Conservation (phyloP, 2,329 filamentous ascomycete genomes). For the Esteya vermicola region DNA sequence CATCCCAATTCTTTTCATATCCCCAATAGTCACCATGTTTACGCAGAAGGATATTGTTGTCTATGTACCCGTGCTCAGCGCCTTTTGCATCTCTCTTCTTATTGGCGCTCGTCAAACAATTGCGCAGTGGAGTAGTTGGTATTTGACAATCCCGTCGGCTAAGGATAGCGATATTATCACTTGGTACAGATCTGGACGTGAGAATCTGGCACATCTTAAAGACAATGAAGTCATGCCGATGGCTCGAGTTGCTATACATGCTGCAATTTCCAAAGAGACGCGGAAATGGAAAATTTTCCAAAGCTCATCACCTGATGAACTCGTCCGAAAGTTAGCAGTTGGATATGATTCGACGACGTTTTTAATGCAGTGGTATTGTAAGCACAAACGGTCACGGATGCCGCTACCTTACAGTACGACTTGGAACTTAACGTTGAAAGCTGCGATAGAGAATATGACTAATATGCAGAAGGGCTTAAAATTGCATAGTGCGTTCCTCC, state of each 20-base stretch:
- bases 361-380: constrained; percentile 17
- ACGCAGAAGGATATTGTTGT: constrained; percentile 31
- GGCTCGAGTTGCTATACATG: constrained; percentile 13
- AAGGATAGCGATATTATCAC: constrained; percentile 29
- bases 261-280: constrained; percentile 14
- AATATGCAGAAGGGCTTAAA: constrained; percentile 17
- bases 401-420: constrained; percentile 17
- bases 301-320: constrained; percentile 19
- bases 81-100: constrained; percentile 33
- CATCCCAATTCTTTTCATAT: constrained; percentile 33
- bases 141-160: constrained; percentile 32
- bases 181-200: constrained; percentile 19
- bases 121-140: constrained; percentile 30
- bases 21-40: constrained; percentile 35
- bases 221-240: constrained; percentile 17
- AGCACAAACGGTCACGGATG: constrained; percentile 24
- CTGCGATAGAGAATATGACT: constrained; percentile 15
- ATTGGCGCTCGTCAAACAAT: constrained; percentile 20
- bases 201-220: constrained; percentile 37
- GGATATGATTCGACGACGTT: constrained; percentile 25
- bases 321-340: constrained; percentile 33
- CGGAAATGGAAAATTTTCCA: constrained; percentile 20
- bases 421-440: constrained; percentile 18
- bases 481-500: constrained; percentile 17
- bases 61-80: constrained; percentile 32